Evolutionary conservation across 805 yeast genomes (phyloP), one percentile per base, ranked within the genome.

Genomic region (Blastobotrys robertii): DNA sequence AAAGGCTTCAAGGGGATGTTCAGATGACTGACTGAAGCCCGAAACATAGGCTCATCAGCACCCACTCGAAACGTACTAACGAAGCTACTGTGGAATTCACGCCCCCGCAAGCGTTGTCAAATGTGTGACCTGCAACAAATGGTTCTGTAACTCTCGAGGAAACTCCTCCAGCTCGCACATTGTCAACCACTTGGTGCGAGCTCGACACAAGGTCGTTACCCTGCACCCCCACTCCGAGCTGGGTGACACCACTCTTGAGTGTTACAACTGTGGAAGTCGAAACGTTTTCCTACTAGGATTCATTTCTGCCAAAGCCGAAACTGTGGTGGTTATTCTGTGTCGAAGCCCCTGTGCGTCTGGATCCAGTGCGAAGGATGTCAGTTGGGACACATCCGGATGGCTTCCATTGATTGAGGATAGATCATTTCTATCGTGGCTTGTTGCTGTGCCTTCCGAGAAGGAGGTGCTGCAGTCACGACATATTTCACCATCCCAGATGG

Each of bases 351-450:
- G 97, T 62, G 63, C 68, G 4, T 48, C 58, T 3, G 49, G 50
- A 13, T 43, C 63, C 4, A 45, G 62, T 6, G 80, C 94, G 1
- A 79, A 81, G 50, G 85, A 82, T 59, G 64, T 73, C 25, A 78
- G 80, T 54, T 88, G 96, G 97, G 95, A 86, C 54, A 79, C 88
- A 0, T 74, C 70, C 34, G 81, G 83, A 47, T 88, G 97, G 97
- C 85, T 81, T 55, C 74, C 95, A 0, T 65, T 88, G 43, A 84
- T 88, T 44, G 90, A 82, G 50, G 81, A 85, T 50, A 70, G 94
- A 32, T 79, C 76, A 49, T 75, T 88, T 45, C 66, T 88, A 44
- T 66, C 85, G 1, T 88, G 96, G 96, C 75, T 88, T 9, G 88
- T 86, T 0, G 67, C 77, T 2, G 69, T 66, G 3, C 94, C 95